Conservation (phyloP, 2,329 filamentous ascomycete genomes). For the Ampelomyces quisqualis region DNA sequence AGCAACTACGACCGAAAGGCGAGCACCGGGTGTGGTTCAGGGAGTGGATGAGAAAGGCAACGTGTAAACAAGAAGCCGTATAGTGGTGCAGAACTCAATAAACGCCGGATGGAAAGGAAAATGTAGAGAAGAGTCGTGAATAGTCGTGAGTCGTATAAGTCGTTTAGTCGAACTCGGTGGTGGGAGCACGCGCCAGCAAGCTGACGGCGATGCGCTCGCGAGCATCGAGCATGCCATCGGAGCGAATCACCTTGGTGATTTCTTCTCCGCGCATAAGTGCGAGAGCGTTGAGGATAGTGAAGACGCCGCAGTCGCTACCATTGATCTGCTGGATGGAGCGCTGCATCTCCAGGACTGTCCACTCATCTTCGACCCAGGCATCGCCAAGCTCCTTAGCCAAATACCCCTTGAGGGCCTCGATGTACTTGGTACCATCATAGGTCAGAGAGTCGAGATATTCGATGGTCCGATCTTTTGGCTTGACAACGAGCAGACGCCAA, state of each 20-base stretch:
- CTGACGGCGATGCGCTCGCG: constrained; percentile 64
- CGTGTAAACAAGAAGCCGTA: neutral
- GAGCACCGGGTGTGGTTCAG: neutral
- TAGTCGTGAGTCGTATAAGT: no score
- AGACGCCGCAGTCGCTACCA: constrained; percentile 74
- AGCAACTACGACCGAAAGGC: neutral
- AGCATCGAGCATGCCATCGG: constrained; percentile 60
- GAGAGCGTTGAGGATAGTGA: constrained; percentile 71
- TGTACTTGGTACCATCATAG: constrained; percentile 39
- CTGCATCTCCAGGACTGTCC: constrained; percentile 55
- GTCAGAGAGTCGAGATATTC: constrained; percentile 70
- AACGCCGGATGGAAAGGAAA: no score
- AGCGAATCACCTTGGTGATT: constrained; percentile 48
- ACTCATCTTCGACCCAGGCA: constrained; percentile 59
- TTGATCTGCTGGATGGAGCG: constrained; percentile 61
- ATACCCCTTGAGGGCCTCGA: constrained; percentile 50
- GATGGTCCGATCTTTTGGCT: constrained; percentile 60
- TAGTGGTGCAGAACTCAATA: neutral
- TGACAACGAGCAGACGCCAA: constrained; percentile 71
- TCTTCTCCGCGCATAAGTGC: constrained; percentile 52
- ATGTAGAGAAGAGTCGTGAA: no score
- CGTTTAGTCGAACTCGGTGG: constrained; percentile 28
- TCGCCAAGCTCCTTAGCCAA: constrained; percentile 60
- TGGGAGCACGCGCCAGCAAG: constrained; percentile 57
- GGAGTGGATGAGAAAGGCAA: neutral